Percentiles rank a stretch among this genome's conserved stretches.
Evolutionary conservation across 768 basidiomycete species (phyloP).

Genomic region (Amanita pseudoporphyria): DNA sequence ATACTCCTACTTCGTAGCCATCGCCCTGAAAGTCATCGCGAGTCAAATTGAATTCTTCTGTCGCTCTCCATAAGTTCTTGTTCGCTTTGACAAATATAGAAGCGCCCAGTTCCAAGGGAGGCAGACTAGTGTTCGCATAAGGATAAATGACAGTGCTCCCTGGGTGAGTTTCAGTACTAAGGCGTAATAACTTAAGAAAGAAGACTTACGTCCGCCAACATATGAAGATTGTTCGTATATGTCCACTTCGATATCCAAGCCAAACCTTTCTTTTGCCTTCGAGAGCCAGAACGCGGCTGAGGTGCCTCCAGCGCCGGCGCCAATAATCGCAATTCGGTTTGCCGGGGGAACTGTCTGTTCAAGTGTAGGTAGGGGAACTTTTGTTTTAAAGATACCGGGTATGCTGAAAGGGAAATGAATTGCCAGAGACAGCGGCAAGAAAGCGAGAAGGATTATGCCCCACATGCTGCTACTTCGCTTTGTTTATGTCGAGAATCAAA

Average conservation of each 20-base stretch:
- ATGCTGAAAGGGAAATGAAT: constrained; percentile 47
- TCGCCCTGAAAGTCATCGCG: constrained; percentile 35
- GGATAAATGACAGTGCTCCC: constrained; percentile 76
- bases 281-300: constrained; percentile 81
- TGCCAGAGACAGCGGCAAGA: constrained; percentile 25
- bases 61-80: constrained; percentile 61
- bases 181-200: not conserved
- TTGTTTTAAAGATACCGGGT: constrained; percentile 39
- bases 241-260: constrained; percentile 67
- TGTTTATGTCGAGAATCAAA: no score
- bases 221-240: constrained; percentile 72
- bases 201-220: constrained; percentile 75
- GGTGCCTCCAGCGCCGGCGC: constrained; percentile 82
- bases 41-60: constrained; percentile 70
- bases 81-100: constrained; percentile 80
- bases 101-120: constrained; percentile 74
- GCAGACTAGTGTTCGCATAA: constrained; percentile 46
- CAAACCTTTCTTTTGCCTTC: constrained; percentile 64
- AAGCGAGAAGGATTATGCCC: constrained; percentile 16
- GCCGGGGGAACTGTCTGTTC: constrained; percentile 14
- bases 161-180: constrained; percentile 18
- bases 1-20: constrained; percentile 48
- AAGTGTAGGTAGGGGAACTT: constrained; percentile 13
- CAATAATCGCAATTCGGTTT: constrained; percentile 75
- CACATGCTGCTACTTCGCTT: constrained; percentile 10